phyloP scores from a whole-genome alignment of 495 filamentous ascomycete genomes.

The Penicillium paxilli region DNA sequence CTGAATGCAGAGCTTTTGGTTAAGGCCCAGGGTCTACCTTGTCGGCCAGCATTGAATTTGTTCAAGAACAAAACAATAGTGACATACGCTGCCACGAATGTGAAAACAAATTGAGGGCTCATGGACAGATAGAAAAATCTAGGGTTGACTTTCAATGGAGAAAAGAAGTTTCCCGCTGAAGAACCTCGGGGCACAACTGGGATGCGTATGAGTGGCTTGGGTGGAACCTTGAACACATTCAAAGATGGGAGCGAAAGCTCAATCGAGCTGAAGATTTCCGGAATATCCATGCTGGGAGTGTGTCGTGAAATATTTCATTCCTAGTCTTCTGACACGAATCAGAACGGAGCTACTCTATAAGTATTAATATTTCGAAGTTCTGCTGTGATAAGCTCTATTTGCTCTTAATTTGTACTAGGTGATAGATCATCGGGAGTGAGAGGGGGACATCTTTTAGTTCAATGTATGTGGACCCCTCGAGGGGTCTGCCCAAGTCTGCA shows the following conservation, averaged over 20 bases:
- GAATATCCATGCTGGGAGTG: slow-evolving; percentile 1
- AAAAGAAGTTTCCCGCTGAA: not conserved
- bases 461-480: not conserved
- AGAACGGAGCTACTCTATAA: too few species aligned
- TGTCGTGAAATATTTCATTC: not conserved
- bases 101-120: slow-evolving; percentile 5
- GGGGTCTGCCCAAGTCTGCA: not conserved
- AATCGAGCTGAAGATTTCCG: not conserved
- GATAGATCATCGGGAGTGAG: not conserved
- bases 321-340: not conserved
- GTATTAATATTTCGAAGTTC: not conserved
- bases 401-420: too few species aligned
- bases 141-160: slow-evolving; percentile 2
- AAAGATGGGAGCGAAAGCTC: not conserved
- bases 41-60: slow-evolving; percentile 10
- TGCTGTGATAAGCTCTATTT: too few species aligned
- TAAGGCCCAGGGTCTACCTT: slow-evolving; percentile 15
- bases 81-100: slow-evolving; percentile 12
- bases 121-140: slow-evolving; percentile 1
- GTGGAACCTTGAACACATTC: slow-evolving; percentile 4
- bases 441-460: not conserved
- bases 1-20: slow-evolving; percentile 10
- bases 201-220: not conserved
- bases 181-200: not conserved
- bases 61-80: slow-evolving; percentile 12